Percentiles rank a stretch among this genome's conserved stretches.
These are phyloP conservation scores for Boletus pseudo-olivaceus DNA, from an alignment of 768 basidiomycete genomes.

Conservation along the genomic window DNA sequence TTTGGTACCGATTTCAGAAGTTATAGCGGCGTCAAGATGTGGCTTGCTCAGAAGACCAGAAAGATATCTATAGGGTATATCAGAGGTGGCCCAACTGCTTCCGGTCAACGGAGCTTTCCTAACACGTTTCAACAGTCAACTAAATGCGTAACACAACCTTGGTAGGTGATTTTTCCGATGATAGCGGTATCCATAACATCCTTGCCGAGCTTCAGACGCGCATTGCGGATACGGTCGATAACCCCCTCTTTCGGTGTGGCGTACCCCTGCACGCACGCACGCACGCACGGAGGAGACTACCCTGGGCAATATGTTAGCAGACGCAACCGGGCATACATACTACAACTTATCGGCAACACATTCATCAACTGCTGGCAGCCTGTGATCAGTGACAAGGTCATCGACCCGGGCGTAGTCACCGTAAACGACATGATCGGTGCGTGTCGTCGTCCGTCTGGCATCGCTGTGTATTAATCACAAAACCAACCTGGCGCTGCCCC, in stretches of 20 bases:
- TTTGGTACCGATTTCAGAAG: slow-evolving; percentile 4
- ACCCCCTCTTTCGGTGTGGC: not conserved
- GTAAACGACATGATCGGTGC: slow-evolving; percentile 16
- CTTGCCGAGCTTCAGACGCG: not conserved
- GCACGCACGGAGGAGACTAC: not conserved
- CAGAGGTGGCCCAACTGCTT: slow-evolving; percentile 4
- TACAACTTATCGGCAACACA: slow-evolving; percentile 14
- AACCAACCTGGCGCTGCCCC: not conserved
- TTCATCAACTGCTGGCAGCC: slow-evolving; percentile 2
- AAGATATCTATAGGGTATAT: not conserved
- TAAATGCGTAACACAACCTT: slow-evolving; percentile 7
- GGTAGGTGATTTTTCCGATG: slow-evolving; percentile 1
- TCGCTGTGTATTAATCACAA: too few relatives aligned
- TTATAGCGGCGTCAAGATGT: slow-evolving; percentile 4
- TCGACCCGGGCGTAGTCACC: not conserved
- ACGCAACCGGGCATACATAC: slow-evolving; percentile 20
- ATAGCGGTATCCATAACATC: slow-evolving; percentile 1
- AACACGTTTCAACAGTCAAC: not conserved
- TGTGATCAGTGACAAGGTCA: slow-evolving; percentile 6
- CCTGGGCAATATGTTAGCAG: slow-evolving; percentile 4
- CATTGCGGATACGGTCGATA: not conserved
- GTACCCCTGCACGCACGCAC: slow-evolving; percentile 6
- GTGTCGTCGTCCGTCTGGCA: not conserved
- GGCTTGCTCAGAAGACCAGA: not conserved
- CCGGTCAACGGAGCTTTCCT: not conserved